Evolutionary conservation across 164 flowering plant species (phyloP).

Genomic region (Magnolia changhungtana): DNA sequence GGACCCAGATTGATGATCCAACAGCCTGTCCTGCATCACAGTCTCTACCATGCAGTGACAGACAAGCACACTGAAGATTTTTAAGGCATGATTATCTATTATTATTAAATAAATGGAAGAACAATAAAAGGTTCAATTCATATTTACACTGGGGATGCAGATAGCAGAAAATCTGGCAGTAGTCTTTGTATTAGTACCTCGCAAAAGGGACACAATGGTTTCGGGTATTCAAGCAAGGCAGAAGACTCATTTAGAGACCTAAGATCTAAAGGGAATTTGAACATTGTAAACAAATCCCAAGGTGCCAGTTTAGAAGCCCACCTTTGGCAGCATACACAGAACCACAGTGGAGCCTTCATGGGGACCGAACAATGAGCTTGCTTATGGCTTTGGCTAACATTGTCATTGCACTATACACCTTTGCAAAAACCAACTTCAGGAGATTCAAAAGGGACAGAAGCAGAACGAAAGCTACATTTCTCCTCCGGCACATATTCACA

Average conservation of each 20-base stretch:
- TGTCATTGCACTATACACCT: slow-evolving; percentile 23
- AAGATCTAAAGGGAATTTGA: slow-evolving; percentile 32
- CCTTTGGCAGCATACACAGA: slow-evolving; percentile 73
- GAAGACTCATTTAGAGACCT: slow-evolving; percentile 20
- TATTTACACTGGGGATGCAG: slow-evolving; percentile 57
- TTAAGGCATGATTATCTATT: neutral
- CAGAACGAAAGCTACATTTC: slow-evolving; percentile 62
- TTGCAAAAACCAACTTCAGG: slow-evolving; percentile 64
- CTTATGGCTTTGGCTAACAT: slow-evolving; percentile 40
- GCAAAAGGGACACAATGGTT: slow-evolving; percentile 59
- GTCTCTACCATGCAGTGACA: neutral
- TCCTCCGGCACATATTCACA: slow-evolving; percentile 38
- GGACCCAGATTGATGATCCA: neutral
- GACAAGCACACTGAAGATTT: neutral
- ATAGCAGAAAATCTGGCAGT: slow-evolving; percentile 74
- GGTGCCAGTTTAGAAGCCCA: slow-evolving; percentile 52
- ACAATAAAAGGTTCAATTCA: neutral
- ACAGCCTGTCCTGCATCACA: neutral
- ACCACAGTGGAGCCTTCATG: slow-evolving; percentile 77
- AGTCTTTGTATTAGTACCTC: slow-evolving; percentile 72
- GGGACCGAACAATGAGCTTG: slow-evolving; percentile 63
- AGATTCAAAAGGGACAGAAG: slow-evolving; percentile 75
- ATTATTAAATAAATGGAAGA: neutral
- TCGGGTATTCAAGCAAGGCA: slow-evolving; percentile 17
- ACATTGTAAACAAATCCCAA: slow-evolving; percentile 37